phyloP scores from a whole-genome alignment of 495 filamentous ascomycete genomes.

The Hypomontagnella monticulosa region DNA sequence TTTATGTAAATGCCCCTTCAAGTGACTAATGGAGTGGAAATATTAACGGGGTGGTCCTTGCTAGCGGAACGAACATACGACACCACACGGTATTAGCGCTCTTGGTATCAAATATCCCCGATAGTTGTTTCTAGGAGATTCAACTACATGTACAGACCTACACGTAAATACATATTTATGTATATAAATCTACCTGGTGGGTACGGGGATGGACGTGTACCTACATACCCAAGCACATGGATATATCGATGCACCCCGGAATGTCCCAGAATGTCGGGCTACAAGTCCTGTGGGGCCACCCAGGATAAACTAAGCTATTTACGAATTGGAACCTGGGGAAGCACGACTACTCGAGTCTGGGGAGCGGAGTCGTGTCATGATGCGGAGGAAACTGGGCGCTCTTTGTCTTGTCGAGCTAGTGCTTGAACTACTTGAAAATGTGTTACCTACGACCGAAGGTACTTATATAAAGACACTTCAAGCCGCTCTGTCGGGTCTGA shows the following conservation, averaged over 20 bases:
- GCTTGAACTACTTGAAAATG: conserved; percentile 3
- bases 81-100: no score
- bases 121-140: conserved; percentile 1
- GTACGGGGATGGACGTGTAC: neutral
- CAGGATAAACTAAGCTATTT: conserved; percentile 11
- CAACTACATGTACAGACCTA: neutral
- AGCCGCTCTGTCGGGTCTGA: conserved; percentile 13
- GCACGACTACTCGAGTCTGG: conserved; percentile 8
- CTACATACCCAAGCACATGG: no score
- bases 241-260: conserved; percentile 7
- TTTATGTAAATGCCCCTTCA: no score
- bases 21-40: no score
- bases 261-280: neutral
- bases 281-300: conserved; percentile 4
- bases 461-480: conserved; percentile 17
- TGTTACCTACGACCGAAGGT: neutral
- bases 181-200: no score
- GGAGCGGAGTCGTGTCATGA: conserved; percentile 10
- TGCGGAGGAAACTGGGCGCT: conserved; percentile 6
- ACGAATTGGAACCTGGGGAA: conserved; percentile 15
- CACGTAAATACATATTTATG: no score
- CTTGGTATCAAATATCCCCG: no score
- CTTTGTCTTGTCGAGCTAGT: conserved; percentile 12
- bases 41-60: no score
- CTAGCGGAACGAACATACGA: no score